A percentile compares a stretch with the other conserved stretches of the same genome.
Evolutionary conservation across 495 filamentous ascomycete genomes (phyloP).

Genomic region (Podospora tetraspora): DNA sequence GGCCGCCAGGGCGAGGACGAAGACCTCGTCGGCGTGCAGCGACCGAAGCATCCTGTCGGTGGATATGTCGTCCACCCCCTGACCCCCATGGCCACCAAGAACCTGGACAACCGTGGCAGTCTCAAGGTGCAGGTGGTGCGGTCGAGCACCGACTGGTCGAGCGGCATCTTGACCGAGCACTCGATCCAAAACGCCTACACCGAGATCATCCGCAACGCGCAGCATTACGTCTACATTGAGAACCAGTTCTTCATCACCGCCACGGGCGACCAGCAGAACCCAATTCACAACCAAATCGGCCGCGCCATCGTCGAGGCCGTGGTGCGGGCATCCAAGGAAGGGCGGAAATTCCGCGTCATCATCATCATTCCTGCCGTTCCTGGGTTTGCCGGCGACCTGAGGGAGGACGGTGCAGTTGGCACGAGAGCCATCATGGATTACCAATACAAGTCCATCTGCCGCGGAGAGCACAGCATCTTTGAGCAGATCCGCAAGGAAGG

Average conservation of each 20-base stretch:
- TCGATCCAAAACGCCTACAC: constrained; percentile 91
- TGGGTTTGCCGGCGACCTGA: constrained; percentile 86
- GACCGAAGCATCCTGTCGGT: constrained; percentile 79
- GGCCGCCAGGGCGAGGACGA: constrained; percentile 78
- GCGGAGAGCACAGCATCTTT: constrained; percentile 86
- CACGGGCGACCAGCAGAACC: constrained; percentile 78
- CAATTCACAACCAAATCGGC: constrained; percentile 84
- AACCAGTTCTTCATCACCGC: constrained; percentile 98
- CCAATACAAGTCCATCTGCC: constrained; percentile 91
- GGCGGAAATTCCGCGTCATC: constrained; percentile 86
- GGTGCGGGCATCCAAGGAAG: constrained; percentile 73
- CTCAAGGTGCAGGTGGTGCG: constrained; percentile 79
- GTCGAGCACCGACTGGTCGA: constrained; percentile 91
- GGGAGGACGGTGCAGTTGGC: constrained; percentile 74
- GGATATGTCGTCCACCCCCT: constrained; percentile 81
- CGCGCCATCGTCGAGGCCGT: constrained; percentile 85
- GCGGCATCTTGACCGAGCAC: constrained; percentile 81
- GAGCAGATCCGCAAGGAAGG: constrained; percentile 70
- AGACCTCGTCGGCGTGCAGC: constrained; percentile 78
- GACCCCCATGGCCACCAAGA: constrained; percentile 50
- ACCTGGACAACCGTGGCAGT: constrained; percentile 52
- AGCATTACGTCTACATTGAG: constrained; percentile 94
- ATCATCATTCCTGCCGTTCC: constrained; percentile 85
- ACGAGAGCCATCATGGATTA: constrained; percentile 98
- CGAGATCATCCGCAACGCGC: constrained; percentile 73